A percentile compares a stretch with the other conserved stretches of the same genome.
phyloP scores from a whole-genome alignment of 768 basidiomycete species.

The Suillus discolor region DNA sequence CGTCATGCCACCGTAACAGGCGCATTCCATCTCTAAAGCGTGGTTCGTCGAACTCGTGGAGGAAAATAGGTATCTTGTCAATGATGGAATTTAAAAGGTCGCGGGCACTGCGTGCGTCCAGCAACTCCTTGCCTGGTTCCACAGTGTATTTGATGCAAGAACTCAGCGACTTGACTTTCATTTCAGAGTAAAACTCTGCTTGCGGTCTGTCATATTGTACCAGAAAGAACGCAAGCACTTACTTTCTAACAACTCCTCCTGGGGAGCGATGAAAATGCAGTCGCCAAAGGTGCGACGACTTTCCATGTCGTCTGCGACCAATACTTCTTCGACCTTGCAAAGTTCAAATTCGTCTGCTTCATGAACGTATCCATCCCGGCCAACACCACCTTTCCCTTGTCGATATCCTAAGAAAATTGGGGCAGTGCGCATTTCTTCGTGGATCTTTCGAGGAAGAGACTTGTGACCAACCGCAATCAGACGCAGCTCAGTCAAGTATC shows the following conservation, averaged over 20 bases:
- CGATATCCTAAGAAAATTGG: slow-evolving; percentile 73
- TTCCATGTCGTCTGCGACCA: slow-evolving; percentile 83
- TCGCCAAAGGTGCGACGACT: slow-evolving; percentile 76
- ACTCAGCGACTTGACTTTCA: slow-evolving; percentile 74
- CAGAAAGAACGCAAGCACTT: slow-evolving; percentile 4
- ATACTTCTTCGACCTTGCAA: slow-evolving; percentile 61
- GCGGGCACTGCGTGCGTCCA: slow-evolving; percentile 34
- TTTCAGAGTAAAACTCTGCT: slow-evolving; percentile 66
- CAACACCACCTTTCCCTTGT: slow-evolving; percentile 27
- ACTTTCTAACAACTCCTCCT: slow-evolving; percentile 90
- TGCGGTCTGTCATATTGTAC: neutral
- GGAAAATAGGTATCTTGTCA: slow-evolving; percentile 81
- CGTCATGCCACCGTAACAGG: slow-evolving; percentile 58
- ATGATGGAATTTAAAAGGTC: slow-evolving; percentile 64
- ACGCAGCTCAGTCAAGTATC: slow-evolving; percentile 78
- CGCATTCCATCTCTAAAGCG: slow-evolving; percentile 48
- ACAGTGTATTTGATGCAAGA: slow-evolving; percentile 74
- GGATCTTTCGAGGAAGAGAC: slow-evolving; percentile 43
- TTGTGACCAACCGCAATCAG: slow-evolving; percentile 73
- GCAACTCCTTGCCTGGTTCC: slow-evolving; percentile 41
- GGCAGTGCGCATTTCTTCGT: slow-evolving; percentile 59
- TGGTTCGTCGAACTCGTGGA: slow-evolving; percentile 78
- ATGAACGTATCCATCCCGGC: neutral
- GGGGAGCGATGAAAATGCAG: slow-evolving; percentile 69
- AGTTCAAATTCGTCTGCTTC: slow-evolving; percentile 57